Percentiles rank a stretch among this genome's conserved stretches.
phyloP scores from a whole-genome alignment of 768 basidiomycete species.

The Termitomyces sp. region DNA sequence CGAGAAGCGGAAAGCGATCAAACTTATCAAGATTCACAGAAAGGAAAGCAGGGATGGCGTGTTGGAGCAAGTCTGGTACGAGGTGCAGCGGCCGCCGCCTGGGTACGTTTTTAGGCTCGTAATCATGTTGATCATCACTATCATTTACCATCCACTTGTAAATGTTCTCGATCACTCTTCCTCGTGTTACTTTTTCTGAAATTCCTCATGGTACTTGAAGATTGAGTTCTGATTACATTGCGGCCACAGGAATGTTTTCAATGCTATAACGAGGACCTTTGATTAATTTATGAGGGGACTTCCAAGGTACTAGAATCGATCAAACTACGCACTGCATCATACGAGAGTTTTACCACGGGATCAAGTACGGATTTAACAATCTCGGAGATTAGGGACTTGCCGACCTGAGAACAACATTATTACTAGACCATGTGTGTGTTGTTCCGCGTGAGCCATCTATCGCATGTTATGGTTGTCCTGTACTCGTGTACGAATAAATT shows the following conservation, averaged over 20 bases:
- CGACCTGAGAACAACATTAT: too few species aligned
- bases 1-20: slow-evolving; percentile 24
- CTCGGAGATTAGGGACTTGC: too few species aligned
- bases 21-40: slow-evolving; percentile 33
- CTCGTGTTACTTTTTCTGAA: background rate
- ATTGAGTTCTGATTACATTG: background rate
- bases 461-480: too few species aligned
- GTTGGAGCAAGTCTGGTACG: slow-evolving; percentile 24
- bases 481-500: too few species aligned
- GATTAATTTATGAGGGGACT: background rate
- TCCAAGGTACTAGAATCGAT: too few species aligned
- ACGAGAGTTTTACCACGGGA: too few species aligned
- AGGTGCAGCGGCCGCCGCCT: slow-evolving; percentile 20
- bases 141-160: background rate
- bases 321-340: too few species aligned
- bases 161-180: background rate
- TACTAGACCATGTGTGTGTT: too few species aligned
- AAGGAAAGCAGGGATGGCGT: slow-evolving; percentile 20
- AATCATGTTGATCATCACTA: background rate
- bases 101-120: slow-evolving; percentile 18
- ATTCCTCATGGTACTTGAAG: background rate
- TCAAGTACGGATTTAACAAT: too few species aligned
- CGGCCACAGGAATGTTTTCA: slow-evolving; percentile 4
- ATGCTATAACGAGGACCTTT: background rate
- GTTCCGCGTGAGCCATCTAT: too few species aligned